Evolutionary conservation across 1,284 basidiomycete genomes (phyloP).

Genomic region (Caloboletus firmus): DNA sequence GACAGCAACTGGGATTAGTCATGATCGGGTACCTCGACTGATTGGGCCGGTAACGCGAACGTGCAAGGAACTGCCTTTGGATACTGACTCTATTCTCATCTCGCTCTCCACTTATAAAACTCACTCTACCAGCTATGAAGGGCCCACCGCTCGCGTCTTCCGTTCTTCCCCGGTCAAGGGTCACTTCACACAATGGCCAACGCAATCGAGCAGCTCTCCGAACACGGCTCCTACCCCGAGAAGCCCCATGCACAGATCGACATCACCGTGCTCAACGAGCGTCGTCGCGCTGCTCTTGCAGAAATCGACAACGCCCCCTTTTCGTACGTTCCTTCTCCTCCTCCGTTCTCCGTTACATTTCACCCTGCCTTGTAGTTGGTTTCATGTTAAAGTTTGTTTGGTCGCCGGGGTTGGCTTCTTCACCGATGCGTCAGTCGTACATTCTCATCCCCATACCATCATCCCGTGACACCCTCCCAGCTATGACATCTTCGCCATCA

Average conservation of each 20-base stretch:
- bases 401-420: conserved; percentile 83
- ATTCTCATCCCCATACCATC: not conserved
- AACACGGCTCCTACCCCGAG: conserved; percentile 32
- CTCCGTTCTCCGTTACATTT: not conserved
- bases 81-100: not conserved
- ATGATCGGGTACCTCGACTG: not conserved
- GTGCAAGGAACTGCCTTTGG: conserved; percentile 25
- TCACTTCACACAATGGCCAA: conserved; percentile 21
- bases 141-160: not conserved
- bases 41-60: conserved; percentile 12
- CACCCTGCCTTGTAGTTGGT: conserved; percentile 43
- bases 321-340: conserved; percentile 42
- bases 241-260: conserved; percentile 12
- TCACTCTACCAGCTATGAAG: not conserved
- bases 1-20: not conserved
- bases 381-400: conserved; percentile 69
- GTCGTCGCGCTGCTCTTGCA: conserved; percentile 68
- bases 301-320: conserved; percentile 78
- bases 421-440: conserved; percentile 66
- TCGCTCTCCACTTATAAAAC: conserved; percentile 12
- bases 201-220: conserved; percentile 26
- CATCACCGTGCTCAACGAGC: conserved; percentile 39
- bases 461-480: conserved; percentile 31
- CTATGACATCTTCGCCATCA: conserved; percentile 77
- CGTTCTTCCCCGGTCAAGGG: not conserved